Conservation (phyloP, 2,329 filamentous ascomycete genomes). For the Stromatinia cepivora region DNA sequence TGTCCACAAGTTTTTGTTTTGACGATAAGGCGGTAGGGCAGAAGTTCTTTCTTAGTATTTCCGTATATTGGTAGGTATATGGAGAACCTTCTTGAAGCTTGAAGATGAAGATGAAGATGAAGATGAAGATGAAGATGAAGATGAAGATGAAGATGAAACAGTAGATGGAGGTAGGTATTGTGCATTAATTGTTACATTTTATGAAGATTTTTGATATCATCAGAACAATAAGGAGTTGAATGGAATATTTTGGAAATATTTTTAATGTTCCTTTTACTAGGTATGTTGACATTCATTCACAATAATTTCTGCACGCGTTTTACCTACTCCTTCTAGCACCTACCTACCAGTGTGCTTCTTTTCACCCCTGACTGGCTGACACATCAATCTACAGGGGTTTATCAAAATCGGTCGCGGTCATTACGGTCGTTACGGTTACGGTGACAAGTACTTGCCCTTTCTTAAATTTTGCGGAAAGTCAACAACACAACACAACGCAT, state of each 20-base stretch:
- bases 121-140: no score
- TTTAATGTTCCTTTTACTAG: not conserved
- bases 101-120: no score
- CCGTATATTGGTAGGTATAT: not conserved
- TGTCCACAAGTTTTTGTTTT: constrained; percentile 18
- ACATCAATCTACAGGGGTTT: not conserved
- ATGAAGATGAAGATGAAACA: no score
- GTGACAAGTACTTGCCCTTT: not conserved
- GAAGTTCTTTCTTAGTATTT: constrained; percentile 6
- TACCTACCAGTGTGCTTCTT: no score
- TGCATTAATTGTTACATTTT: no score
- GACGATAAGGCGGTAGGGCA: constrained; percentile 1
- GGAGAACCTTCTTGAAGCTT: not conserved
- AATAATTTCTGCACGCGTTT: not conserved
- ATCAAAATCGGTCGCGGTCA: constrained; percentile 9
- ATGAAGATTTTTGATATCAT: no score
- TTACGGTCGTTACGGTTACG: constrained; percentile 19
- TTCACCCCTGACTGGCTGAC: no score
- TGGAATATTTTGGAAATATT: not conserved
- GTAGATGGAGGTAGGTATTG: no score
- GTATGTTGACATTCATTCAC: not conserved
- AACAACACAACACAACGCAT: constrained; percentile 19
- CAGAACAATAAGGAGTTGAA: no score
- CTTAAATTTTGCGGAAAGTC: constrained; percentile 10
- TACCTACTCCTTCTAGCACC: not conserved